Base-by-base conservation (phyloP, 768 basidiomycete species). In the Ramaria rubella region DNA sequence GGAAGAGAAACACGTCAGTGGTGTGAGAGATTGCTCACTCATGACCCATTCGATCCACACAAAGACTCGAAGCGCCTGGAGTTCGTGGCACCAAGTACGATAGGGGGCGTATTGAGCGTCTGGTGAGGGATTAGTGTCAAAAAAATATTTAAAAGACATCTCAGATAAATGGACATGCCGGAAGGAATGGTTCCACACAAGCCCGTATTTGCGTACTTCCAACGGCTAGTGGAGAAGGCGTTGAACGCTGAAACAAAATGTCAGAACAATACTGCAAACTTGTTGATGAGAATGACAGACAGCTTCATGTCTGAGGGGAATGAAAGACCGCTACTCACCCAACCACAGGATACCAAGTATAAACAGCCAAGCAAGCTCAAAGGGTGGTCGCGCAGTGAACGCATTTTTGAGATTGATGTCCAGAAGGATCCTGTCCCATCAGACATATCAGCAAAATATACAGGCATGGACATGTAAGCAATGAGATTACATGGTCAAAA, bases 221-320 rank as follows among this genome's bases (percentile, higher is more conserved):
- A 85, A 33, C 82, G 77, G 14, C 77, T 73, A 17, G 79, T 82
- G 1, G 82, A 83, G 67, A 85, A 83, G 14, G 77, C 74, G 62
- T 80, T 82, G 74, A 80, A 79, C 0, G 73, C 81, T 81, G 54
- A 21, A 50, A 27, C 38, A 58, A 7, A 43, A 26, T 30, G 26
- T 23, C 6, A 9, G 5, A 40, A 17, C n/a, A n/a, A n/a, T n/a
- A n/a, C n/a, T n/a, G n/a, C n/a, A n/a, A n/a, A n/a, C n/a, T n/a
- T n/a, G n/a, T n/a, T n/a, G n/a, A n/a, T n/a, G n/a, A n/a, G n/a
- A n/a, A n/a, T n/a, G n/a, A n/a, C n/a, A n/a, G n/a, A n/a, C n/a
- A n/a, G n/a, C n/a, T n/a, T n/a, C n/a, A n/a, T n/a, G n/a, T n/a
- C n/a, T n/a, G n/a, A n/a, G 23, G 23, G n/a, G 26, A 27, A 4